These are phyloP conservation scores for Pythium apleroticum DNA, from an alignment of 352 stramenopile genomes.

Conservation along the genomic window DNA sequence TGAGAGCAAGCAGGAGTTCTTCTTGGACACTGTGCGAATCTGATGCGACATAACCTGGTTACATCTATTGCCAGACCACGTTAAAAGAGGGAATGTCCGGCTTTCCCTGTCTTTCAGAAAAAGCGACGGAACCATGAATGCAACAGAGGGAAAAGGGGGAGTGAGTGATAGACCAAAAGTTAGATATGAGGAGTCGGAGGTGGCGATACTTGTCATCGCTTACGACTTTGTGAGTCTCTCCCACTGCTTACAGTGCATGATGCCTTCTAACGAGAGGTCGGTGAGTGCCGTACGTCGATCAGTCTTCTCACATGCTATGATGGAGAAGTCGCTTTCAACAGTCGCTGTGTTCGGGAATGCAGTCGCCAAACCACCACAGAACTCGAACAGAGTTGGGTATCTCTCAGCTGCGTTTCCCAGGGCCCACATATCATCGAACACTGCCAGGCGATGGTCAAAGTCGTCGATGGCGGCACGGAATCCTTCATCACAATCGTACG, in stretches of 20 bases:
- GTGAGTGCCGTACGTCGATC: neutral
- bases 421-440: neutral
- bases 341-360: neutral
- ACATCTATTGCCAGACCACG: too few species aligned
- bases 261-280: neutral
- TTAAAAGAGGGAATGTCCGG: too few species aligned
- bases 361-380: neutral
- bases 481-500: neutral
- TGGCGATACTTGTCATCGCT: too few species aligned
- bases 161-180: too few species aligned
- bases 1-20: too few species aligned
- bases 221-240: too few species aligned
- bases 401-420: neutral
- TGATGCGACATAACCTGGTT: too few species aligned
- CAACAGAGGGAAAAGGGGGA: too few species aligned
- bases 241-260: constrained; percentile 5
- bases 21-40: too few species aligned
- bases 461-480: neutral
- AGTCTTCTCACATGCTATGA: neutral
- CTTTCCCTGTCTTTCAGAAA: too few species aligned
- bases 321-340: neutral
- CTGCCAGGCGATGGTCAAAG: neutral
- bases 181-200: too few species aligned
- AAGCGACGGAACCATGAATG: too few species aligned
- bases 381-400: neutral